Percentiles rank a stretch among this genome's conserved stretches.
phyloP scores from a whole-genome alignment of 2,329 filamentous ascomycete species.

The Berkeleyomyces rouxiae region DNA sequence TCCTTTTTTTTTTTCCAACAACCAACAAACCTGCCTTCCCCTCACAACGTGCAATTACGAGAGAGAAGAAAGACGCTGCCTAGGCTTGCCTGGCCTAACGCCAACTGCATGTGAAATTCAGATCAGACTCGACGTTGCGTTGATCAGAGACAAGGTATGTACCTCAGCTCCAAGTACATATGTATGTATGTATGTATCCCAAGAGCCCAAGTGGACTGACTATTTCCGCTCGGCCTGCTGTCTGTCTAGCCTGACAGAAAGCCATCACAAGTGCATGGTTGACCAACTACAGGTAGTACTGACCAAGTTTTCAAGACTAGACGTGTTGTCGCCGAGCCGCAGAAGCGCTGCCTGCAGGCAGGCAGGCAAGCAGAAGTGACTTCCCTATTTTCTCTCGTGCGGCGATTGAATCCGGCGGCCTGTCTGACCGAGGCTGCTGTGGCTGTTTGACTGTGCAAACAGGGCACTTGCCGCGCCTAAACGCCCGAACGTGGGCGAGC shows the following conservation, averaged over 20 bases:
- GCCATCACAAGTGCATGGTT: no score
- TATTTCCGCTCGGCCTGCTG: not conserved
- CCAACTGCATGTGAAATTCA: not conserved
- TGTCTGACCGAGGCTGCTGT: not conserved
- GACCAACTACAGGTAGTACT: no score
- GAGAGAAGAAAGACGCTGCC: not conserved
- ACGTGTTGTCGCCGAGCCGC: no score
- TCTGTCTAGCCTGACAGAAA: no score
- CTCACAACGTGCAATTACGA: not conserved
- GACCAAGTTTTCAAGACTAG: no score
- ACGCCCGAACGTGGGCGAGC: not conserved
- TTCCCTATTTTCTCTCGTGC: not conserved
- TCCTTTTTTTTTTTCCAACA: not conserved
- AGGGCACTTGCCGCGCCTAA: not conserved
- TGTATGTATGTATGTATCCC: no score
- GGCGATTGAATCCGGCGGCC: not conserved
- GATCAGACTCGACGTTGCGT: not conserved
- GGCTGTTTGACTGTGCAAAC: not conserved
- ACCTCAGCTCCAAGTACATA: not conserved
- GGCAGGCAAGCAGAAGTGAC: not conserved
- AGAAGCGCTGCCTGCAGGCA: no score
- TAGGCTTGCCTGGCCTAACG: not conserved
- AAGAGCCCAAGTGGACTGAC: not conserved
- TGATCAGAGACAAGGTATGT: not conserved
- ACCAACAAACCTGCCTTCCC: not conserved